Percentiles rank a stretch among this genome's conserved stretches.
phyloP scores from a whole-genome alignment of 1,284 basidiomycete genomes.

The Apiotrichum siamense region DNA sequence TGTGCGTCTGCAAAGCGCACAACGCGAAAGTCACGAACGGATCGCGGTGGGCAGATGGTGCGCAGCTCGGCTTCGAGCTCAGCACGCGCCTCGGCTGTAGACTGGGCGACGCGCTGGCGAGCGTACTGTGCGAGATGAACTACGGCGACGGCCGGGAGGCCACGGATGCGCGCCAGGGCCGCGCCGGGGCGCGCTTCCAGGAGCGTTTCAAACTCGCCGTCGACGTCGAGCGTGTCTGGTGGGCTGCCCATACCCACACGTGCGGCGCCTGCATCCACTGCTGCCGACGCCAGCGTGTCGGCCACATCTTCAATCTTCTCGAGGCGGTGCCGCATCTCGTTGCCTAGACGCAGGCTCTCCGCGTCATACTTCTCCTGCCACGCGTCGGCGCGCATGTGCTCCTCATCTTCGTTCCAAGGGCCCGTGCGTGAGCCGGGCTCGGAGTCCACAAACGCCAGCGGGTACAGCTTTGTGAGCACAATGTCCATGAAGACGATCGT shows the following conservation, averaged over 20 bases:
- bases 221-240: slow-evolving; percentile 22
- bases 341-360: slow-evolving; percentile 30
- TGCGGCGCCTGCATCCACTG: slow-evolving; percentile 18
- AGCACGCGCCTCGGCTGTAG: slow-evolving; percentile 53
- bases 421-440: slow-evolving; percentile 56
- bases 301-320: slow-evolving; percentile 30
- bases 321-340: slow-evolving; percentile 30
- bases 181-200: slow-evolving; percentile 35
- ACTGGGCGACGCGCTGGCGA: slow-evolving; percentile 52
- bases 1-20: slow-evolving; percentile 66
- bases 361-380: slow-evolving; percentile 54
- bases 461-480: slow-evolving; percentile 59
- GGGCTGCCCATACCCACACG: too few relatives aligned
- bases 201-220: slow-evolving; percentile 40
- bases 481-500: slow-evolving; percentile 69
- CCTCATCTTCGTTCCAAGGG: slow-evolving; percentile 66
- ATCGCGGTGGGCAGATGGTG: slow-evolving; percentile 69
- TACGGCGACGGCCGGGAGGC: slow-evolving; percentile 52
- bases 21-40: slow-evolving; percentile 74
- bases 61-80: slow-evolving; percentile 65
- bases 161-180: slow-evolving; percentile 43
- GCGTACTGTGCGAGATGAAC: slow-evolving; percentile 61
- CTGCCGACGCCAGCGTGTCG: slow-evolving; percentile 13
- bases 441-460: slow-evolving; percentile 47
- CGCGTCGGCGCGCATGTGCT: slow-evolving; percentile 55